Base-by-base conservation (phyloP, 2,329 filamentous ascomycete genomes). In the Fusarium nisikadoi region DNA sequence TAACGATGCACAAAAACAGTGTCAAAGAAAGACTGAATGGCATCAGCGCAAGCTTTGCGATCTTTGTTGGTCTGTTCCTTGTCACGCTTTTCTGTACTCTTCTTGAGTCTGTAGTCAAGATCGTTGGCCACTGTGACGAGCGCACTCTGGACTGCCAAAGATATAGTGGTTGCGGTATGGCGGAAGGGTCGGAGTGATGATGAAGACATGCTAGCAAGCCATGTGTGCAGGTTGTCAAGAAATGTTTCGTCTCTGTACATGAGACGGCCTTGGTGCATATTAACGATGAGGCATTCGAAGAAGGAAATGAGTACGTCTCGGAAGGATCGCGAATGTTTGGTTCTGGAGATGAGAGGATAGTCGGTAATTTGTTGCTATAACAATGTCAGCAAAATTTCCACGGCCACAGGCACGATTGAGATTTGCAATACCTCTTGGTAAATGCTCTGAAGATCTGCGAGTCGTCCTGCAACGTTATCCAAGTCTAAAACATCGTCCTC, bases 1-100 rank as follows among this genome's bases (percentile, higher is more conserved):
- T 98, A 99, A 52, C 96, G 91, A 81, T 99, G 95, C 35, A 98
- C 92, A 79, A 97, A 99, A 50, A 98, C 91, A 4, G 93, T 93
- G 75, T 97, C 93, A 78, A 98, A 97, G 76, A 94, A 94, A 73
- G 97, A 94, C 73, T 92, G 92, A 64, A 98, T 90, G 66, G 91
- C 87, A 35, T 88, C 87, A 71, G 93, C 91, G 58, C 94, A 89
- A 17, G 87, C 84, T 65, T 93, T 91, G 38, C 93, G 87, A 78
- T 91, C 91, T 68, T 89, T 84, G 71, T 91, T 91, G 39, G 91
- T 90, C 72, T 94, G 89, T 46, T 92, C 87, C 42, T 95, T 86
- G 61, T 90, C 92, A 45, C 89, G 86, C 78, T 97, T 90, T 17
- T 92, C 91, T 54, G 90, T 95, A 81, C 97, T 97, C 69, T 92